phyloP scores from a whole-genome alignment of 2,329 filamentous ascomycete genomes.

The Akanthomyces uredinophilus region DNA sequence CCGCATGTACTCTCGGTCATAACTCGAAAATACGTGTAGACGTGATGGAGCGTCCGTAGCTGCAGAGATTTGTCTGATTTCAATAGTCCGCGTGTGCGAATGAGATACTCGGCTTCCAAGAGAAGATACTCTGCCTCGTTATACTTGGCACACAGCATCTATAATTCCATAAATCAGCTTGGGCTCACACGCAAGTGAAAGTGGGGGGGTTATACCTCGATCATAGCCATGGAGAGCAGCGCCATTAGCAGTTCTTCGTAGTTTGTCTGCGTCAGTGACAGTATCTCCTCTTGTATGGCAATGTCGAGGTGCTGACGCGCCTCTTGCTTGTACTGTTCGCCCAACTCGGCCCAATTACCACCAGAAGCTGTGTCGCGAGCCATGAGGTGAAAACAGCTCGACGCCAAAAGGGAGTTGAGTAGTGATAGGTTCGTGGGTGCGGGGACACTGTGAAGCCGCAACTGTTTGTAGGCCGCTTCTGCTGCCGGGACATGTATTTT shows the following conservation, averaged over 20 bases:
- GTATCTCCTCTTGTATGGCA: conserved; percentile 1
- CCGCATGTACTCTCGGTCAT: conserved; percentile 11
- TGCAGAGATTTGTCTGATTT: background rate
- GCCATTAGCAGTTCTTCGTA: conserved; percentile 7
- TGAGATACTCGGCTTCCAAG: conserved; percentile 4
- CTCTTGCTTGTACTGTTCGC: background rate
- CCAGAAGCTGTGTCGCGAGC: background rate
- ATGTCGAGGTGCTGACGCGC: background rate
- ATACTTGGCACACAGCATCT: conserved; percentile 6
- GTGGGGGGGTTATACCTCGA: background rate
- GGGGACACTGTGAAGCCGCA: background rate
- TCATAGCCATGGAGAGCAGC: background rate
- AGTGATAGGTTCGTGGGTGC: background rate
- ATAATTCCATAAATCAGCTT: background rate
- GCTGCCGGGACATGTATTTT: background rate
- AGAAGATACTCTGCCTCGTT: conserved; percentile 9
- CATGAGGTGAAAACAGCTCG: background rate
- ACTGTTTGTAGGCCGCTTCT: background rate
- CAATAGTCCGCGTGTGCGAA: conserved; percentile 4
- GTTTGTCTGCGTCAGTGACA: background rate
- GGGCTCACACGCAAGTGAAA: no score
- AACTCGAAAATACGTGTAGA: conserved; percentile 9
- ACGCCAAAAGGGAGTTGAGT: background rate
- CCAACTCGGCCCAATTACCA: background rate
- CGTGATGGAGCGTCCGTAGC: background rate